Conservation (phyloP, 1,284 basidiomycete species). For the Cutaneotrichosporon sp. region DNA sequence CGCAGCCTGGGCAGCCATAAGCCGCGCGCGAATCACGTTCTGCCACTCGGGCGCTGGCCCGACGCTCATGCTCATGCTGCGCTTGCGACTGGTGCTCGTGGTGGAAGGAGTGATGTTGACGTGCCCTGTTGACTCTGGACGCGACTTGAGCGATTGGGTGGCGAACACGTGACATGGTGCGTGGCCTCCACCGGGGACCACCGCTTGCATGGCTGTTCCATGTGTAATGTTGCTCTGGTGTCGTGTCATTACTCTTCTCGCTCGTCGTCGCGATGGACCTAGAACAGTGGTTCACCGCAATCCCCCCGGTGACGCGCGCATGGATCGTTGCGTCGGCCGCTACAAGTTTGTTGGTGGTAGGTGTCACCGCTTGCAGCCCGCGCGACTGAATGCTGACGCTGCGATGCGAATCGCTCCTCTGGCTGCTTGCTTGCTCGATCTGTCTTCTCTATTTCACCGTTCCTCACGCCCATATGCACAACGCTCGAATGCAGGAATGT, state of each 20-base stretch:
- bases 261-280: constrained; percentile 30
- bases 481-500: constrained; percentile 91
- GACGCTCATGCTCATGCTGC: neutral
- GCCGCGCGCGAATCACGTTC: constrained; percentile 56
- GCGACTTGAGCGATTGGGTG: too few species aligned
- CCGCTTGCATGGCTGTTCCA: neutral
- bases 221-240: too few species aligned
- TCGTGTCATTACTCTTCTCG: too few species aligned
- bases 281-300: constrained; percentile 65
- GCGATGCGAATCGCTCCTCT: too few species aligned
- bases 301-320: constrained; percentile 78
- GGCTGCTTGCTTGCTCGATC: neutral
- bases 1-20: constrained; percentile 63
- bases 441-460: neutral
- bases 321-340: constrained; percentile 74
- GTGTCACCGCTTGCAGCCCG: constrained; percentile 34
- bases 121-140: too few species aligned
- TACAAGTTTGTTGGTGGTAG: constrained; percentile 75
- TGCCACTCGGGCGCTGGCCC: constrained; percentile 39
- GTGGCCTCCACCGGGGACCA: neutral
- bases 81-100: too few species aligned
- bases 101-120: neutral
- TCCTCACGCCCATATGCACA: too few species aligned
- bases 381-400: neutral
- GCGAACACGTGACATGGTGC: neutral